Evolutionary conservation across 148 eudicot species (phyloP).

Genomic region (Diospyros lotus): DNA sequence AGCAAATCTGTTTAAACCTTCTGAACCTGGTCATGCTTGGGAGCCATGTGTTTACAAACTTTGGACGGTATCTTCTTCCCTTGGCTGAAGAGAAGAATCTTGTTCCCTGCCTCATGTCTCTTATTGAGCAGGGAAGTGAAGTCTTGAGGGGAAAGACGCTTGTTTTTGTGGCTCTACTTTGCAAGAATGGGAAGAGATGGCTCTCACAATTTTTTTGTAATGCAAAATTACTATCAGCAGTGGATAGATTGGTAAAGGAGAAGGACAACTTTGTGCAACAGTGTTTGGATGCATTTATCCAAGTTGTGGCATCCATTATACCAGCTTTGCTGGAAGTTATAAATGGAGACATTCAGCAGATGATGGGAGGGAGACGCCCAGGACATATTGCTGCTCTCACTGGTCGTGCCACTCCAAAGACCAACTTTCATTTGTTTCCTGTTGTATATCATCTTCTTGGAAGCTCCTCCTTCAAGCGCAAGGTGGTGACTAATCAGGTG

Average conservation of each 20-base stretch:
- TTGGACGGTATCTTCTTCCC: conserved; percentile 66
- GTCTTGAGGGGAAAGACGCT: conserved; percentile 87
- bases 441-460: conserved; percentile 87
- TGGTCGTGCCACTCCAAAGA: conserved; percentile 64
- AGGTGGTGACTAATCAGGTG: conserved; percentile 59
- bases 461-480: conserved; percentile 71
- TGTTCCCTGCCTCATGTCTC: conserved; percentile 67
- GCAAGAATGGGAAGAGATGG: conserved; percentile 80
- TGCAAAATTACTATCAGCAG: conserved; percentile 72
- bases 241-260: conserved; percentile 83
- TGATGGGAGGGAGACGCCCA: conserved; percentile 76
- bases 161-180: conserved; percentile 80
- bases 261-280: conserved; percentile 73
- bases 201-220: conserved; percentile 79
- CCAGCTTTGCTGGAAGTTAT: conserved; percentile 80
- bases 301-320: conserved; percentile 58
- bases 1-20: conserved; percentile 89
- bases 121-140: conserved; percentile 91
- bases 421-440: conserved; percentile 76
- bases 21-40: conserved; percentile 75
- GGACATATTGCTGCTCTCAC: conserved; percentile 48
- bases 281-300: conserved; percentile 66
- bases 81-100: conserved; percentile 84
- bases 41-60: conserved; percentile 57
- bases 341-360: conserved; percentile 74